phyloP scores from a whole-genome alignment of 257 asterid genomes.

The Solanum bulbocastanum region DNA sequence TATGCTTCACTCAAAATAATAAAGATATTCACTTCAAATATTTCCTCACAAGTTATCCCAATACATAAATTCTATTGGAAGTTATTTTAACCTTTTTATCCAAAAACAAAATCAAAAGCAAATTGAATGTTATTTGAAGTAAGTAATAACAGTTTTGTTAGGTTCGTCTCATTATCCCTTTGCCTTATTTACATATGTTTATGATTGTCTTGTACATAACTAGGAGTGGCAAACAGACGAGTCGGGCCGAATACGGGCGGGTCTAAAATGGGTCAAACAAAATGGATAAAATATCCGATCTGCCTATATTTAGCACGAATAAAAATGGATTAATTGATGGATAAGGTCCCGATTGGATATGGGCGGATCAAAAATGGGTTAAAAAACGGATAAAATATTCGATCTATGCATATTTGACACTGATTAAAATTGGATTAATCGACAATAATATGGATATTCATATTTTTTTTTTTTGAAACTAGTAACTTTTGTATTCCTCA shows the following conservation, averaged over 20 bases:
- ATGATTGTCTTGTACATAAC: background rate
- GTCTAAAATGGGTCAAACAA: background rate
- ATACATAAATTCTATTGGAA: background rate
- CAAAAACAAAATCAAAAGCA: background rate
- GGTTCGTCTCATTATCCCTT: background rate
- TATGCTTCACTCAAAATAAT: background rate
- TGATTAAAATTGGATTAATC: background rate
- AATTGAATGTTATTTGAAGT: background rate
- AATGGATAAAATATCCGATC: background rate
- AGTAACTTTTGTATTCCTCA: background rate
- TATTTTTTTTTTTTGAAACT: background rate
- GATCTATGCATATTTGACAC: background rate
- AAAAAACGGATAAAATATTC: background rate
- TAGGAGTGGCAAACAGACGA: background rate
- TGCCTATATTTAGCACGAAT: background rate
- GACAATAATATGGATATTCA: background rate
- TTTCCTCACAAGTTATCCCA: background rate
- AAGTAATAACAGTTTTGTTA: background rate
- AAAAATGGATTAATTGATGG: background rate
- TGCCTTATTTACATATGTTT: background rate
- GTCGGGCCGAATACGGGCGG: background rate
- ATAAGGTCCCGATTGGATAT: background rate
- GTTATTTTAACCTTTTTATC: background rate
- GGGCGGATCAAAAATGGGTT: background rate
- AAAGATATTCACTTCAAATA: background rate